Percentiles rank a stretch among this genome's conserved stretches.
These are phyloP conservation scores for Daldinia caldariorum DNA, from an alignment of 495 filamentous ascomycete species.

Conservation along the genomic window DNA sequence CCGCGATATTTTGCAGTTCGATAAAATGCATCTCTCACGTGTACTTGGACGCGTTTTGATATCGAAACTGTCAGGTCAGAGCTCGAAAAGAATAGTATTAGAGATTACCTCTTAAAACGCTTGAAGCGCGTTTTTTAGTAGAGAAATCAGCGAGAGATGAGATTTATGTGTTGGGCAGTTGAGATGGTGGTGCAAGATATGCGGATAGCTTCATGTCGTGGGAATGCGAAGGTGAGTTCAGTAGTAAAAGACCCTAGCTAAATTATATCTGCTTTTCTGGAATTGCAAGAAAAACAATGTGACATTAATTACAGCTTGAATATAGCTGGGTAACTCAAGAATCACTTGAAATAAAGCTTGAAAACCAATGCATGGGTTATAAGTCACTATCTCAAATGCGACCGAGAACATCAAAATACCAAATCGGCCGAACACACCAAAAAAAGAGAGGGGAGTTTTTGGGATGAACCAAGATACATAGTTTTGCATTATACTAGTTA, in stretches of 20 bases:
- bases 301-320: slow-evolving; percentile 21
- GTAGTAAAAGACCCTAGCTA: not conserved
- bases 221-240: slow-evolving; percentile 16
- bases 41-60: not conserved
- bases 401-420: slow-evolving; percentile 39
- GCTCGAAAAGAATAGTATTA: not conserved
- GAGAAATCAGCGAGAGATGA: not conserved
- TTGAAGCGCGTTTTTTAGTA: not conserved
- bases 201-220: slow-evolving; percentile 57
- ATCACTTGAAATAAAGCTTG: slow-evolving; percentile 33
- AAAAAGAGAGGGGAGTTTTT: slow-evolving; percentile 9
- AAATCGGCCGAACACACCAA: slow-evolving; percentile 45
- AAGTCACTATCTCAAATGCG: slow-evolving; percentile 49
- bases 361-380: slow-evolving; percentile 48
- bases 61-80: not conserved
- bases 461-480: slow-evolving; percentile 26
- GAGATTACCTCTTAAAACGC: not conserved
- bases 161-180: slow-evolving; percentile 11
- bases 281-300: slow-evolving; percentile 11
- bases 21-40: not conserved
- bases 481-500: slow-evolving; percentile 36
- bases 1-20: slow-evolving; percentile 10
- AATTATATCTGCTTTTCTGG: slow-evolving; percentile 42
- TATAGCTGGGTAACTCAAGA: slow-evolving; percentile 42
- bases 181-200: slow-evolving; percentile 36